Conservation (phyloP, 2,329 filamentous ascomycete genomes). For the Reticulascus tulasneorum region DNA sequence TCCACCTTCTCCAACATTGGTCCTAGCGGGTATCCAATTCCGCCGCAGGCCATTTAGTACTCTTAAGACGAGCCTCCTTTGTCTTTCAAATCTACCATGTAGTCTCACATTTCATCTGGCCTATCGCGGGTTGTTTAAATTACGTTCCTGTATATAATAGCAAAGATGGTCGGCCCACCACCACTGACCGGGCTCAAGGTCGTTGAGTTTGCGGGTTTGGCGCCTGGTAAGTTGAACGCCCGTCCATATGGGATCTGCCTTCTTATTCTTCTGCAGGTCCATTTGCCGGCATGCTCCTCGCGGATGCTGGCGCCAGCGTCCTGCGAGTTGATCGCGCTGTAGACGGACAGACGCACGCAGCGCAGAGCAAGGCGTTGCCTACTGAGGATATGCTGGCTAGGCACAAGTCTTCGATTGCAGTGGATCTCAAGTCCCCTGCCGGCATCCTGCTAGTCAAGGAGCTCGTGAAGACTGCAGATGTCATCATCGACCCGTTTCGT, state of each 20-base stretch:
- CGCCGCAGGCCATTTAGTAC: no score
- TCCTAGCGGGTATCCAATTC: neutral
- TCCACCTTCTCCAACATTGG: conserved; percentile 9
- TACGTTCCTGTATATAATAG: no score
- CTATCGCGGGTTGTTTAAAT: no score
- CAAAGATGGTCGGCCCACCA: conserved; percentile 32
- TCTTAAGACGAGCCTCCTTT: no score
- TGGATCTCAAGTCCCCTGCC: conserved; percentile 68
- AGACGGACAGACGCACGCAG: conserved; percentile 34
- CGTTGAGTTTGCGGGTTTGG: conserved; percentile 57
- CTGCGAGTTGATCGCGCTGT: conserved; percentile 74
- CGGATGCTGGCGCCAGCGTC: conserved; percentile 84
- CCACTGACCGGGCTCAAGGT: conserved; percentile 51
- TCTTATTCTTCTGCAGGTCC: conserved; percentile 68
- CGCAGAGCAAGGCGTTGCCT: conserved; percentile 31
- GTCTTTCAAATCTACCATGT: neutral
- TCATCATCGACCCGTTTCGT: conserved; percentile 90
- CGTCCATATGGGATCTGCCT: neutral
- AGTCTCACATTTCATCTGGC: no score
- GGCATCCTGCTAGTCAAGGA: conserved; percentile 64
- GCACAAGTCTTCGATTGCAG: conserved; percentile 73
- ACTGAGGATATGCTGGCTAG: conserved; percentile 72
- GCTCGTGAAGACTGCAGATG: conserved; percentile 62
- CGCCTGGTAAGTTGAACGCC: conserved; percentile 56
- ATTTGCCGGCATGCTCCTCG: conserved; percentile 82